These are phyloP conservation scores for Macadamia tetraphylla DNA, from an alignment of 164 flowering plant species.

Conservation along the genomic window DNA sequence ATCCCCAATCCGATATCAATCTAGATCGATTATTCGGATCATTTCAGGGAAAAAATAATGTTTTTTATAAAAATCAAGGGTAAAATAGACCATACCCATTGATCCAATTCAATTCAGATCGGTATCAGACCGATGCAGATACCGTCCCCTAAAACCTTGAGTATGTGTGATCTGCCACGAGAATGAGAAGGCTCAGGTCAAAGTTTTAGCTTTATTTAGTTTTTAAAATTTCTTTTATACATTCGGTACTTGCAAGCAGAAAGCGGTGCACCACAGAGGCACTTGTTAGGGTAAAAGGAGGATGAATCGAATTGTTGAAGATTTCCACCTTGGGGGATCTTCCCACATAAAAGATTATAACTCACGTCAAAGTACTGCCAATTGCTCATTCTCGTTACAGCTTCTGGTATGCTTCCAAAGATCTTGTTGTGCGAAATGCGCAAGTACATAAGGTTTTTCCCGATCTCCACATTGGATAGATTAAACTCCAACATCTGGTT, in stretches of 20 bases:
- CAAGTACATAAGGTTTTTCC: conserved; percentile 25
- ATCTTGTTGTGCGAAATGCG: conserved; percentile 51
- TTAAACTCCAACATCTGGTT: conserved; percentile 48
- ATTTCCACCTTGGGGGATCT: conserved; percentile 28
- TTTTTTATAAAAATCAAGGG: no score
- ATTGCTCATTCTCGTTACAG: conserved; percentile 7
- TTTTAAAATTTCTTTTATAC: no score
- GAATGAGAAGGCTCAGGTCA: no score
- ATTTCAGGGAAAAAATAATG: no score
- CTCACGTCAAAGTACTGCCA: conserved; percentile 27
- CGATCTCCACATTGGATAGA: conserved; percentile 41
- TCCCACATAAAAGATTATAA: conserved; percentile 30
- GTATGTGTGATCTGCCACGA: no score
- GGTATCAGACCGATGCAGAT: no score
- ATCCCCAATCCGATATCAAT: no score
- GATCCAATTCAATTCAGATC: no score
- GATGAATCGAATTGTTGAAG: conserved; percentile 9
- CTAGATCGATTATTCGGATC: no score
- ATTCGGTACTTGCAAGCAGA: neutral
- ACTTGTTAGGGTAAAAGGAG: conserved; percentile 9
- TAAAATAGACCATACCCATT: no score
- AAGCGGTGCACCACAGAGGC: conserved; percentile 15
- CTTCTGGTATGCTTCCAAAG: conserved; percentile 35
- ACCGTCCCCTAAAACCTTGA: no score
- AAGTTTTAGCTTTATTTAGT: no score